Evolutionary conservation across 495 filamentous ascomycete genomes (phyloP).

Genomic region (Penicillium fimorum): DNA sequence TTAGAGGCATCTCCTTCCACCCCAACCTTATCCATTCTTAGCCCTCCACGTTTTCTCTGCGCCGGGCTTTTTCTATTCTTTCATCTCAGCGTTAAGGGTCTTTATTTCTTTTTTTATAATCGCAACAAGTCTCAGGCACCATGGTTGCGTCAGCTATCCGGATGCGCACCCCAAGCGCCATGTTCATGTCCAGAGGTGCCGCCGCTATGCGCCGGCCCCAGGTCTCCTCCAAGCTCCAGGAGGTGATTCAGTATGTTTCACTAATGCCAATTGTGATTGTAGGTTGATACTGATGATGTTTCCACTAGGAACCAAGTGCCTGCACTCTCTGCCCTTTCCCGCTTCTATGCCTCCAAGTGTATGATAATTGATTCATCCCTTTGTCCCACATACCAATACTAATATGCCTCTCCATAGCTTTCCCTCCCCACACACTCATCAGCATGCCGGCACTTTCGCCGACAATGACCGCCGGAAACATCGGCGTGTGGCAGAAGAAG

Average conservation of each 20-base stretch:
- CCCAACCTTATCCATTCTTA: constrained; percentile 32
- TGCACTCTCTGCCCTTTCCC: constrained; percentile 59
- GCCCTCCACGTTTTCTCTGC: constrained; percentile 27
- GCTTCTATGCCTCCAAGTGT: constrained; percentile 81
- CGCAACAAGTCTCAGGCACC: constrained; percentile 33
- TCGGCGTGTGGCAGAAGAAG: constrained; percentile 98
- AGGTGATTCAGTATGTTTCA: constrained; percentile 41
- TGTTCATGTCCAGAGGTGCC: constrained; percentile 45
- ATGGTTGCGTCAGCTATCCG: constrained; percentile 49
- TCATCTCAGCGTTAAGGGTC: constrained; percentile 29
- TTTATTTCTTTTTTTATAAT: constrained; percentile 28
- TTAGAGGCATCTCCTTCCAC: constrained; percentile 29
- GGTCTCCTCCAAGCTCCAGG: constrained; percentile 44
- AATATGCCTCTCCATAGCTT: constrained; percentile 53
- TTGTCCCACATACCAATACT: constrained; percentile 16
- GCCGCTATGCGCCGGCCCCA: constrained; percentile 45
- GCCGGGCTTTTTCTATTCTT: constrained; percentile 20
- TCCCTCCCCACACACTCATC: constrained; percentile 89
- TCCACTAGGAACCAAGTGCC: constrained; percentile 46
- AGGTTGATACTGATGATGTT: constrained; percentile 24
- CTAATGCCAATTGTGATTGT: neutral
- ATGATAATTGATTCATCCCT: constrained; percentile 28
- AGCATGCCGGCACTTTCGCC: constrained; percentile 98
- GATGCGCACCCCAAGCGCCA: constrained; percentile 50
- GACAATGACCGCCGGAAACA: constrained; percentile 95